These are phyloP conservation scores for Arctium minus DNA, from an alignment of 129 eudicot species.

Conservation along the genomic window DNA sequence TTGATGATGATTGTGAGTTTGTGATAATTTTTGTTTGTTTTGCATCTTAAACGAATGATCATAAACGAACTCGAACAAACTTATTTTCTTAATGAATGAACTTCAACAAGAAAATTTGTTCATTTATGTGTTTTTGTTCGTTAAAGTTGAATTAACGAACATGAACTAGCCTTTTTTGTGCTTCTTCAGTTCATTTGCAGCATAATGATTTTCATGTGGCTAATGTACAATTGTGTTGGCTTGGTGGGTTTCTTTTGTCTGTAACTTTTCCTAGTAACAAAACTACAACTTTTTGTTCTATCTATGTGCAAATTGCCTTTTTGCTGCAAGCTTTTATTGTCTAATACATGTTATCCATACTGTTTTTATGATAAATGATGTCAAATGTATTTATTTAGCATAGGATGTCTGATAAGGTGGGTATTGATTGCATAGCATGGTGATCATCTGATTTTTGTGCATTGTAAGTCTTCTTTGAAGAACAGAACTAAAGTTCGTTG, in stretches of 20 bases:
- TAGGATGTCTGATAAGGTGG: neutral
- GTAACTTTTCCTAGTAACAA: no score
- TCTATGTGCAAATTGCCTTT: neutral
- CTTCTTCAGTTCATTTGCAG: no score
- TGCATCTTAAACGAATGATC: neutral
- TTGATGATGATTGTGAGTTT: neutral
- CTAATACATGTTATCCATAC: neutral
- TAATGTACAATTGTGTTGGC: neutral
- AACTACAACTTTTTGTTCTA: neutral
- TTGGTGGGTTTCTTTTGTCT: neutral
- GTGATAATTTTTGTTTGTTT: neutral
- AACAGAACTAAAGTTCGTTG: neutral
- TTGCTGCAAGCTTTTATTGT: neutral
- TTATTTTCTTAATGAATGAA: neutral
- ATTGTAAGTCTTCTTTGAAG: neutral
- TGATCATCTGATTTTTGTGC: neutral
- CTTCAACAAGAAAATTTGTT: no score
- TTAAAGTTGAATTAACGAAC: no score
- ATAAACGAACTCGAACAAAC: neutral
- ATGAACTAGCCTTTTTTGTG: no score
- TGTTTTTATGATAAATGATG: neutral
- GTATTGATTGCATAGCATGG: neutral
- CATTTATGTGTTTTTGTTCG: no score
- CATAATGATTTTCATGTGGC: neutral
- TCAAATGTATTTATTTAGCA: neutral